These are phyloP conservation scores for Agrocybe praecox DNA, from an alignment of 768 basidiomycete genomes.

Conservation along the genomic window DNA sequence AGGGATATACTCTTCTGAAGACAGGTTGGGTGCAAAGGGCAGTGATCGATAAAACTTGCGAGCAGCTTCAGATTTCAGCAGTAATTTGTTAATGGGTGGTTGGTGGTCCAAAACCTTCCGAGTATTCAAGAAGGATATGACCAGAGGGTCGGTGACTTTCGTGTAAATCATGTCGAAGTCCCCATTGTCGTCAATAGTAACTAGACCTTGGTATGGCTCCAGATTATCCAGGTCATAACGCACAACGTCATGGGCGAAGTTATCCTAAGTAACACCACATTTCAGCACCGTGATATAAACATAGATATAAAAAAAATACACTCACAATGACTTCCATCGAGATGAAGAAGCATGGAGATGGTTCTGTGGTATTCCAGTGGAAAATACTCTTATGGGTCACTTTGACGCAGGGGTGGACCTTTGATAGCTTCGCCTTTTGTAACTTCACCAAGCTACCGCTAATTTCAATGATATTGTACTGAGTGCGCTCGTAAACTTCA, in stretches of 20 bases:
- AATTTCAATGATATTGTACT: conserved; percentile 95
- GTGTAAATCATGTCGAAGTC: conserved; percentile 87
- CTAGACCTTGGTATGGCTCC: conserved; percentile 81
- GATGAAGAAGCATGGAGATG: conserved; percentile 88
- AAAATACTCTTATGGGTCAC: conserved; percentile 83
- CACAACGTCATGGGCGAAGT: conserved; percentile 94
- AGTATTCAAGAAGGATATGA: conserved; percentile 74
- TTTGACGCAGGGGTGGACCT: conserved; percentile 65
- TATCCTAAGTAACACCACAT: conserved; percentile 54
- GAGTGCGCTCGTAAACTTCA: conserved; percentile 90
- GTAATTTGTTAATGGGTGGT: conserved; percentile 56
- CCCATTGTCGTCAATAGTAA: conserved; percentile 76
- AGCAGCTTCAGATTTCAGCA: conserved; percentile 55
- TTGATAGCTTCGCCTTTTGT: conserved; percentile 69
- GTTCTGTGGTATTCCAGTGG: conserved; percentile 75
- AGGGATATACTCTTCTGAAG: conserved; percentile 87
- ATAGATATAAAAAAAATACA: conserved; percentile 14
- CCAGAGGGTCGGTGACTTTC: conserved; percentile 82
- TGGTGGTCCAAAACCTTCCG: conserved; percentile 61
- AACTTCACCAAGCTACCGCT: conserved; percentile 73
- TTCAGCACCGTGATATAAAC: not conserved
- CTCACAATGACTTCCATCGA: conserved; percentile 95
- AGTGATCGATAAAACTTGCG: conserved; percentile 68
- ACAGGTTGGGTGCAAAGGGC: conserved; percentile 91
- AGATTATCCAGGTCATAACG: conserved; percentile 84